Percentiles rank a stretch among this genome's conserved stretches.
Conservation (phyloP, 129 eudicot genomes). For the Sambucus nigra region DNA sequence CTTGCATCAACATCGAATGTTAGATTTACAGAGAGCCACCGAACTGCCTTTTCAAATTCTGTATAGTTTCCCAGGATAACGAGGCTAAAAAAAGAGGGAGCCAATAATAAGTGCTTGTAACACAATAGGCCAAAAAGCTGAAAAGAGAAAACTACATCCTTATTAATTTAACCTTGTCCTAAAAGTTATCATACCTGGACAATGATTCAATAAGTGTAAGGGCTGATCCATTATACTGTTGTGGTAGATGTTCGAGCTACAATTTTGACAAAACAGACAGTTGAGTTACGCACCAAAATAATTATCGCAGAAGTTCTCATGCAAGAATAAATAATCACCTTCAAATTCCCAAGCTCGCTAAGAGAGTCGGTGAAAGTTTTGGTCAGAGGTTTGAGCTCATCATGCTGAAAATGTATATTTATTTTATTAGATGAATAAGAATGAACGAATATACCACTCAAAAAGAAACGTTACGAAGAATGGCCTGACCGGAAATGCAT, state of each 20-base stretch:
- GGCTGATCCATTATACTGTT: slow-evolving; percentile 74
- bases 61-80: slow-evolving; percentile 76
- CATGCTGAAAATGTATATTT: slow-evolving; percentile 57
- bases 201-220: slow-evolving; percentile 89
- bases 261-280: slow-evolving; percentile 8
- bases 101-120: neutral
- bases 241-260: slow-evolving; percentile 78
- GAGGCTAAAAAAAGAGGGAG: slow-evolving; percentile 44
- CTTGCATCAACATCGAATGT: slow-evolving; percentile 94
- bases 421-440: slow-evolving; percentile 4
- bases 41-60: slow-evolving; percentile 75
- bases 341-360: slow-evolving; percentile 89
- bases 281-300: neutral
- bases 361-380: slow-evolving; percentile 80
- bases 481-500: slow-evolving; percentile 80
- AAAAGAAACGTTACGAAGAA: slow-evolving; percentile 5
- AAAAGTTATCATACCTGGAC: slow-evolving; percentile 52
- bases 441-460: neutral
- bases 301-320: slow-evolving; percentile 8
- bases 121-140: neutral
- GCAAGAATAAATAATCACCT: slow-evolving; percentile 31
- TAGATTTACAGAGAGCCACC: slow-evolving; percentile 83
- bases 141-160: neutral
- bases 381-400: slow-evolving; percentile 87
- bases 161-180: neutral